Evolutionary conservation across 176 grass and related monocot species (phyloP), one percentile per base, ranked within the genome.

Genomic region (Areca catechu): DNA sequence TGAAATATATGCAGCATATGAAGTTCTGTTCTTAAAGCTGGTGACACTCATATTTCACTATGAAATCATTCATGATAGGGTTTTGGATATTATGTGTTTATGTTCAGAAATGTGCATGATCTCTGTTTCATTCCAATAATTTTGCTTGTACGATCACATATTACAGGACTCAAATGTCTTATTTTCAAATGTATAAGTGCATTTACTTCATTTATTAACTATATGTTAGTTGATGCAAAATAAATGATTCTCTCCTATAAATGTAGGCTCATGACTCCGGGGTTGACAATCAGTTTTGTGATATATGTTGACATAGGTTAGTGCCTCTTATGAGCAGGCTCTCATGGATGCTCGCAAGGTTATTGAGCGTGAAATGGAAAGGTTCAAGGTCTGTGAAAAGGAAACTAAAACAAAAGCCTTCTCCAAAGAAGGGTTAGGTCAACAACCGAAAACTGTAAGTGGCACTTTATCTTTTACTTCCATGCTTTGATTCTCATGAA

Each of bases 371-470:
- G 93, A 98, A 78, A 98, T 98, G 93, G 93, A 98, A 80, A 86
- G 93, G 60, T 98, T 98, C 80, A 98, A 98, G 70, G 93, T 98
- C 17, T 98, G 93, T 71, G 93, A 98, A 72, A 98, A 98, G 62
- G 93, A 98, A 68, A 98, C 93, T 37, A 98, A 98, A 89, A 98
- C 93, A 18, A 98, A 98, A 76, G 93, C 93, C 58, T 98, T 98
- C 56, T 98, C 93, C 25, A 98, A 98, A 64, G 93, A 98, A 98
- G 93, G 93, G 16, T 76, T 98, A 66, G 93, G 81, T 54, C 93
- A 98, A 74, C 93, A 98, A 78, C 93, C 93, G 5, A 98, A 98
- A 81, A 92, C 93, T 63, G 93, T 98, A 92, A 85, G 83, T 77
- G 15, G 24, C 19, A 37, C 15, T 3, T 21, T 67, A 18, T 79